Percentiles rank a stretch among this genome's conserved stretches.
phyloP scores from a whole-genome alignment of 2,329 filamentous ascomycete genomes.

The Didymella arachidicola region DNA sequence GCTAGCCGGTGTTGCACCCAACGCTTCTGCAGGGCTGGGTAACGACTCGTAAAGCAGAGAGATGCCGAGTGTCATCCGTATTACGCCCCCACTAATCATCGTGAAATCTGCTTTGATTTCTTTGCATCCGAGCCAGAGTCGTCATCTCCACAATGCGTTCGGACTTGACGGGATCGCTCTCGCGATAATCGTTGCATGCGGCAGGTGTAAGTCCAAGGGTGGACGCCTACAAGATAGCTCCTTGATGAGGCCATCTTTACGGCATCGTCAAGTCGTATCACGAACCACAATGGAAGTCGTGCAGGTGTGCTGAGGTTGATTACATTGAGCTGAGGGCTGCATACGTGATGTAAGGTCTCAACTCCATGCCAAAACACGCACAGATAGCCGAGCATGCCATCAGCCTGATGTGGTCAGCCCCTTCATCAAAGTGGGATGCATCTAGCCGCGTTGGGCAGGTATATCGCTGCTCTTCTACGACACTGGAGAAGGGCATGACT shows the following conservation, averaged over 20 bases:
- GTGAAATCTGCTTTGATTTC: slow-evolving; percentile 28
- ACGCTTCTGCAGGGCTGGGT: slow-evolving; percentile 23
- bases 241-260: slow-evolving; percentile 25
- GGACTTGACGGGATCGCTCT: slow-evolving; percentile 21
- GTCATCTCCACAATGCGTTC: slow-evolving; percentile 39
- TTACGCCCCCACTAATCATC: slow-evolving; percentile 34
- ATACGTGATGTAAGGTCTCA: slow-evolving; percentile 17
- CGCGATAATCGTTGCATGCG: slow-evolving; percentile 27
- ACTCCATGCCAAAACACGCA: slow-evolving; percentile 18
- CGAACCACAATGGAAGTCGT: slow-evolving; percentile 17
- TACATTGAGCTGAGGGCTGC: slow-evolving; percentile 14
- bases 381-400: slow-evolving; percentile 22
- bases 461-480: slow-evolving; percentile 15
- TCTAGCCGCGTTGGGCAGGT: slow-evolving; percentile 14
- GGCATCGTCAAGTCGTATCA: slow-evolving; percentile 19
- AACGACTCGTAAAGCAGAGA: slow-evolving; percentile 30
- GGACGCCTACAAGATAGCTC: slow-evolving; percentile 18
- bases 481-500: slow-evolving; percentile 12
- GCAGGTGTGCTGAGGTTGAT: slow-evolving; percentile 16
- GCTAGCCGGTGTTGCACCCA: slow-evolving; percentile 37
- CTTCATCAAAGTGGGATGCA: slow-evolving; percentile 9
- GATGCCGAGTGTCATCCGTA: slow-evolving; percentile 43
- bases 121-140: slow-evolving; percentile 34
- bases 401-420: slow-evolving; percentile 22
- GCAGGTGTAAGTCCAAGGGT: slow-evolving; percentile 17